Base-by-base conservation (phyloP, 2,329 filamentous ascomycete species). In the Cladophialophora immunda region DNA sequence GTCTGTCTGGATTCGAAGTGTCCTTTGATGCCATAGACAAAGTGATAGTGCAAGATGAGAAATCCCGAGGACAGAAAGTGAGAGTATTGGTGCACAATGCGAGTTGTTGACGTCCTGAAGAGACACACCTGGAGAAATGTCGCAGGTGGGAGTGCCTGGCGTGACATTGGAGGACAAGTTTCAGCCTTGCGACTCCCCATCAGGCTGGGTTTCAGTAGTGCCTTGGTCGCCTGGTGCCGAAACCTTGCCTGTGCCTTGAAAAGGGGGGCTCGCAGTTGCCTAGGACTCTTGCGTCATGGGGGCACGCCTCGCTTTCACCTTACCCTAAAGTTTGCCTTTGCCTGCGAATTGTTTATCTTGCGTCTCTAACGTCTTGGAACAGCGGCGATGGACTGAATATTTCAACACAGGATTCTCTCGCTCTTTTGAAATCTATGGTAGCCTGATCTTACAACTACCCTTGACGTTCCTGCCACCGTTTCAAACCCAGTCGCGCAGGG, bases 1-100 rank as follows among this genome's bases (percentile, higher is more conserved):
- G 66, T 17, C 34, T 32, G 30, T 59, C 41, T 29, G 58, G 36
- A 17, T 55, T 57, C 7, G 55, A 32, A 9, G 56, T 58, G 17
- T 62, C 50, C 34, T 65, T 45, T 29, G 69, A 71, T 57, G 67
- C 68, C 69, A 71, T 71, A 29, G 54, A 47, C 34, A 34, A 36
- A 19, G 17, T 50, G 7, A 32, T 29, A 36, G 57, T 34, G 25
- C n/a, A 61, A 17, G 53, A 50, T 25, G n/a, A 22, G 9, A 19
- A 34, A 50, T 41, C 34, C 5, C 38, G 29, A 58, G 29, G 41
- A 53, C 19, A 9, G 38, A 45, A 50, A 4, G 34, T 8, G 50
- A 22, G 13, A 38, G 45, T 30, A 32, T 3, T 38, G 60, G 63
- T 54, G 29, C 27, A 47, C 8, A 15, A 11, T 2, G 27, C 7